Base-by-base conservation (phyloP, 1,284 basidiomycete genomes). In the Ceraceosorus guamensis region DNA sequence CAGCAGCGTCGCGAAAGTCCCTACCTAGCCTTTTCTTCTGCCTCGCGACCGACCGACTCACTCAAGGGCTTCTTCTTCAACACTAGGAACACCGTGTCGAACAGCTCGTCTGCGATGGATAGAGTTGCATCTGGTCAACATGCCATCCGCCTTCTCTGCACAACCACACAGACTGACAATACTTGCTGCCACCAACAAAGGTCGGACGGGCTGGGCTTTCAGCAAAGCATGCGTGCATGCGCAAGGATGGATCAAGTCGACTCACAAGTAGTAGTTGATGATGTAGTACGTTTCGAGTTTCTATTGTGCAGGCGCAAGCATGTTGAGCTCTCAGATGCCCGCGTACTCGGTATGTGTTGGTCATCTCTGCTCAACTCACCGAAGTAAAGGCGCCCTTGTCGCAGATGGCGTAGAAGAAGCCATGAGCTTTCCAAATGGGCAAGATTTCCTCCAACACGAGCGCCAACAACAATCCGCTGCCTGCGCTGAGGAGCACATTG, bases 61-160 rank as follows among this genome's bases (percentile, higher is more conserved):
- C 90, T 87, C 53, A 97, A 82, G 32, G 90, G 89, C 79, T 97
- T 96, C 83, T 96, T 96, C 84, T 96, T 97, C 71, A 93, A 80
- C n/a, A 89, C 89, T 67, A 98, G 85, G 83, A 97, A 97, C 64
- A 95, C 83, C 5, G 93, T 96, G 81, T 97, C 93, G 61, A 93
- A 77, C 57, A 96, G 84, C 80, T 97, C 92, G n/a, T 41, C 37
- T 41, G n/a, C n/a, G n/a, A n/a, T n/a, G n/a, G n/a, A n/a, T n/a
- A n/a, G n/a, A n/a, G n/a, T n/a, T n/a, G n/a, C n/a, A n/a, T n/a
- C n/a, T n/a, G n/a, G n/a, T n/a, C n/a, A 11, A 7, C 5, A n/a
- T 2, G 2, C 31, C 24, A 16, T 3, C 4, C n/a, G 10, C n/a
- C 10, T 41, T 10, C n/a, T 41, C 39, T 41, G n/a, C n/a, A n/a